Percentiles rank a stretch among this genome's conserved stretches.
Evolutionary conservation across 2,329 filamentous ascomycete species (phyloP).

Genomic region (Amphichorda felina): DNA sequence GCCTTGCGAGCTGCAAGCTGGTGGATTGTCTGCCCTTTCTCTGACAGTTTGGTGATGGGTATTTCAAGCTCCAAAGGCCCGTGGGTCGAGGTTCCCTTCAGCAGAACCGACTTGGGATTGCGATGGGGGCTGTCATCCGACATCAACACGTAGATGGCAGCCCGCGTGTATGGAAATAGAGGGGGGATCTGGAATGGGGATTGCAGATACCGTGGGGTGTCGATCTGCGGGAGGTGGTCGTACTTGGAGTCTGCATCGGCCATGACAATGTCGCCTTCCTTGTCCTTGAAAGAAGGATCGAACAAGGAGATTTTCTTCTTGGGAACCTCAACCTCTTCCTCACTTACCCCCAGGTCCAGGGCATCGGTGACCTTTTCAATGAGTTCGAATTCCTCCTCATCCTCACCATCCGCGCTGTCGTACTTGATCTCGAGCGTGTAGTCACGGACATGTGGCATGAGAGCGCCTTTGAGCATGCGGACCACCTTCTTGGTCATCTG

Average conservation of each 20-base stretch:
- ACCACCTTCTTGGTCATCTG: slow-evolving; percentile 58
- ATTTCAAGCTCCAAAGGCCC: slow-evolving; percentile 54
- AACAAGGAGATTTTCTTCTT: slow-evolving; percentile 47
- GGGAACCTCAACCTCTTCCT: not conserved
- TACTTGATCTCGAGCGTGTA: slow-evolving; percentile 55
- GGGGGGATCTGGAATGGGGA: slow-evolving; percentile 50
- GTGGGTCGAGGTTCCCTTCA: slow-evolving; percentile 43
- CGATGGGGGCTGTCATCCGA: slow-evolving; percentile 31
- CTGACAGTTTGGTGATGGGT: slow-evolving; percentile 38
- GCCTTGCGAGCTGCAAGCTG: slow-evolving; percentile 60
- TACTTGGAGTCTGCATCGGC: slow-evolving; percentile 21
- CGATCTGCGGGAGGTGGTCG: slow-evolving; percentile 38
- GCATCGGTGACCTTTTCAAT: slow-evolving; percentile 44
- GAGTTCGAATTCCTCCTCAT: slow-evolving; percentile 47
- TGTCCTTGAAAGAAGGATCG: slow-evolving; percentile 31
- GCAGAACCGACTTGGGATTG: slow-evolving; percentile 37
- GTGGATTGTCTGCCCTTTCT: slow-evolving; percentile 46
- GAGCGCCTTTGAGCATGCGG: slow-evolving; percentile 60
- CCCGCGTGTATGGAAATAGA: slow-evolving; percentile 56
- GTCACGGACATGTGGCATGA: slow-evolving; percentile 54
- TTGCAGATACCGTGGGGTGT: slow-evolving; percentile 47
- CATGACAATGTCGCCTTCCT: slow-evolving; percentile 20
- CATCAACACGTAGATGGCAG: slow-evolving; percentile 53
- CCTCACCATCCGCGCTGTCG: slow-evolving; percentile 6
- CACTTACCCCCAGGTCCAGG: slow-evolving; percentile 11